Evolutionary conservation across 2,329 filamentous ascomycete species (phyloP).

Genomic region (Epicoccum sorghinum): DNA sequence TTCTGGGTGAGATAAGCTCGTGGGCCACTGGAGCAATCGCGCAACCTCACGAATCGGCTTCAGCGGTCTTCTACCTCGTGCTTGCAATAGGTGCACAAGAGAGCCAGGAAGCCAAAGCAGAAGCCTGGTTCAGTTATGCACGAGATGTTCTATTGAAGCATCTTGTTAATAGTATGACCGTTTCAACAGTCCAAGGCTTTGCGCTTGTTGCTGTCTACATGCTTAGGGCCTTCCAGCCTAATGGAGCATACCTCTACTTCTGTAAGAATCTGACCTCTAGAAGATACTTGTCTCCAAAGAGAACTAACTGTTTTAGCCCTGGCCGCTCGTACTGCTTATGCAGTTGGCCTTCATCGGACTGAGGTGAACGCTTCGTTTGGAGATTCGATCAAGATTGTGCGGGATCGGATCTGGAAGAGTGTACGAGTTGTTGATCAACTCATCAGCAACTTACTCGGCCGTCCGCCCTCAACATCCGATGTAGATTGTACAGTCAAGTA

Average conservation of each 20-base stretch:
- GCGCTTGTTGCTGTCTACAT: constrained; percentile 59
- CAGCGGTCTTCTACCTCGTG: constrained; percentile 58
- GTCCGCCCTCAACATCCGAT: constrained; percentile 61
- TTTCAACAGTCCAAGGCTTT: constrained; percentile 59
- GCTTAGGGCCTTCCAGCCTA: constrained; percentile 58
- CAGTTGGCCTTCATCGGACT: constrained; percentile 58
- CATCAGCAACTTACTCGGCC: constrained; percentile 57
- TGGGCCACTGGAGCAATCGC: constrained; percentile 30
- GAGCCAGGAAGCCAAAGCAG: constrained; percentile 49
- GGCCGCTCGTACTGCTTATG: constrained; percentile 59
- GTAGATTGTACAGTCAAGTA: constrained; percentile 55
- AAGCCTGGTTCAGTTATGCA: constrained; percentile 56
- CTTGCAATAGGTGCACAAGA: constrained; percentile 58
- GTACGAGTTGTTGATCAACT: constrained; percentile 59
- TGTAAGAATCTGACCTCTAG: constrained; percentile 30
- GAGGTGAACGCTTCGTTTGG: constrained; percentile 60
- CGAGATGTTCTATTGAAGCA: constrained; percentile 53
- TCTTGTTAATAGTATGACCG: constrained; percentile 57
- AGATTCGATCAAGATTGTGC: constrained; percentile 46
- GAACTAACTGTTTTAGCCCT: constrained; percentile 34
- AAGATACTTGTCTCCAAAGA: not conserved
- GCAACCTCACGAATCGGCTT: constrained; percentile 49
- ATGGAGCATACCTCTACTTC: constrained; percentile 60
- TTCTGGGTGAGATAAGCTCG: constrained; percentile 29
- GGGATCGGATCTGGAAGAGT: constrained; percentile 61